Base-by-base conservation (phyloP, 2,329 filamentous ascomycete species). In the Periglandula ipomoeae region DNA sequence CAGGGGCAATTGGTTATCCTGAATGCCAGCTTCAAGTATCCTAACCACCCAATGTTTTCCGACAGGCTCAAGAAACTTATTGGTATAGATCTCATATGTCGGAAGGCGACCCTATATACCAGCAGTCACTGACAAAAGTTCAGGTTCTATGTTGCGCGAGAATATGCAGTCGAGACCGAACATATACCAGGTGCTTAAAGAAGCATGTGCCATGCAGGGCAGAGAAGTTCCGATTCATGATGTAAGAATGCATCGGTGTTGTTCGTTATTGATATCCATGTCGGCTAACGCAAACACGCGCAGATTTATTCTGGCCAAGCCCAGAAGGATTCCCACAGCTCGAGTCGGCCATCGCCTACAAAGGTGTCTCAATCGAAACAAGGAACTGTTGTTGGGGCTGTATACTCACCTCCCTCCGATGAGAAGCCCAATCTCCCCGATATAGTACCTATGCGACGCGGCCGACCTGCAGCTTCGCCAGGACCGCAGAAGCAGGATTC, bases 1-100 rank as follows among this genome's bases (percentile, higher is more conserved):
- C 89, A 95, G 62, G 93, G 93, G 23, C 91, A 96, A 70, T 87
- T 97, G 72, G 93, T 93, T 11, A 98, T 98, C 55, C 71, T 98
- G 52, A 97, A 97, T 63, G 93, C 93, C 45, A 94, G 82, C 65
- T 97, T 88, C 75, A 90, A 87, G 61, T 98, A 88, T 59, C 93
- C 91, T 5, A 80, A 77, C 51, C 89, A 96, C 61, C 93, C 93
- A 24, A 73, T 79, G 17, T 98, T 98, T 64, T 96, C 93, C 0
- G 87, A 95, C 57, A 81, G 85, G 49, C 70, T 96, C 49, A 96
- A 96, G 72, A 82, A 84, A 59, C 72, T 98, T 37, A 97, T 97
- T 63, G 86, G 89, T 95, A 61, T 46, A 53, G 5, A 30, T 5
- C n/a, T 24, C 8, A 17, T 24, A 24, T 13, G 13, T 4, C 1